Percentiles rank a stretch among this genome's conserved stretches.
Conservation (phyloP, 208 protist genomes). For the Acanthamoeba sp. region DNA sequence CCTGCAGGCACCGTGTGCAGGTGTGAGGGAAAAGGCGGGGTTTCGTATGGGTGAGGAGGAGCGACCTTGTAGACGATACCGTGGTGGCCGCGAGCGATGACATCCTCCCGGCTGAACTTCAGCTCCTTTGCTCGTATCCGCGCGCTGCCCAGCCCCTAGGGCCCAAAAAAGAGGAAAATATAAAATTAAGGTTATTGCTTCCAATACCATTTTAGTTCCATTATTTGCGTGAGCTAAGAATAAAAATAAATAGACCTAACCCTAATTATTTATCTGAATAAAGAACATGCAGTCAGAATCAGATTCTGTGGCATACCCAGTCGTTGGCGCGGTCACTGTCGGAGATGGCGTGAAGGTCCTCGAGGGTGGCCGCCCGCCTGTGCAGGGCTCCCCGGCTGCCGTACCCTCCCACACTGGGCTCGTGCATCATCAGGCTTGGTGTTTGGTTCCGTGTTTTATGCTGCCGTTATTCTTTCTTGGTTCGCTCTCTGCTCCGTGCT, state of each 20-base stretch:
- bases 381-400: not conserved
- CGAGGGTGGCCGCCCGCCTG: not conserved
- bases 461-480: not conserved
- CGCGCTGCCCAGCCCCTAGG: not conserved
- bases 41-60: too few species aligned
- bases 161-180: not conserved
- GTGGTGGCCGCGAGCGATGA: slow-evolving; percentile 19
- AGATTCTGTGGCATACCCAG: not conserved
- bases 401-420: not conserved
- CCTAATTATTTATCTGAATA: too few species aligned
- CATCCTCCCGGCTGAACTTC: not conserved
- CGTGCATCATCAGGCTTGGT: not conserved
- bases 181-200: not conserved
- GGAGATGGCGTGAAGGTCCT: slow-evolving; percentile 25
- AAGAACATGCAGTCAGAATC: too few species aligned
- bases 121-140: not conserved
- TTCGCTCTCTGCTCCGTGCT: too few species aligned
- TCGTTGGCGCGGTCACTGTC: slow-evolving; percentile 46
- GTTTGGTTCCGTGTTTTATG: not conserved
- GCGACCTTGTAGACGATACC: slow-evolving; percentile 40
- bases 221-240: too few species aligned
- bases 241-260: too few species aligned
- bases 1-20: not conserved
- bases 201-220: too few species aligned
- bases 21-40: not conserved